Conservation (phyloP, 345 rosid genomes). For the Firmiana major region DNA sequence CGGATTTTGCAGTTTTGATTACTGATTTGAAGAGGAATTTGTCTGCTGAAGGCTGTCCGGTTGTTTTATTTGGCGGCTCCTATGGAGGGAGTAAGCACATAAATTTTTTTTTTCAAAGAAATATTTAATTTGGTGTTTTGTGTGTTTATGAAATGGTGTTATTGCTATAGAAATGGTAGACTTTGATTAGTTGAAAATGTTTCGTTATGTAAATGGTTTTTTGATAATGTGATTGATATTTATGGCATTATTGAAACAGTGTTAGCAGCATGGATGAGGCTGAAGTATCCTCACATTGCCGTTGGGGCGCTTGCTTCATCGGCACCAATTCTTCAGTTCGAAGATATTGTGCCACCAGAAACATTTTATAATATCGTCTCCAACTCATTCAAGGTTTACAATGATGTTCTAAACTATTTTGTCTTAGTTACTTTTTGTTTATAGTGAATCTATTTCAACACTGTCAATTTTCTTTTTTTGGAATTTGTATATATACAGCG, state of each 20-base stretch:
- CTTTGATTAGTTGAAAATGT: not conserved
- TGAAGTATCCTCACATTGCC: constrained; percentile 88
- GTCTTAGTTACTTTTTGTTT: not conserved
- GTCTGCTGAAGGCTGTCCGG: constrained; percentile 80
- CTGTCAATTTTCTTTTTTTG: not conserved
- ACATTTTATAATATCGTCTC: constrained; percentile 86
- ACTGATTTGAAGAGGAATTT: constrained; percentile 72
- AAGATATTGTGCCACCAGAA: constrained; percentile 78
- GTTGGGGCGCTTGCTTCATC: constrained; percentile 92
- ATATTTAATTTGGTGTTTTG: not conserved
- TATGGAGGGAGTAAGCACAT: constrained; percentile 85
- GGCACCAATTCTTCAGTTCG: constrained; percentile 93
- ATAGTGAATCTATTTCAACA: not conserved
- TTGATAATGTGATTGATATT: not conserved
- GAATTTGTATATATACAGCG: constrained; percentile 36
- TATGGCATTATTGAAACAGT: constrained; percentile 42
- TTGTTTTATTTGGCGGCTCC: constrained; percentile 91
- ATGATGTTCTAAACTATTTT: not conserved
- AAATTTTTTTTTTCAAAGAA: not conserved
- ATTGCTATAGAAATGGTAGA: not conserved
- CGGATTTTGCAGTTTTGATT: constrained; percentile 73
- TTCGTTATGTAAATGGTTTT: not conserved
- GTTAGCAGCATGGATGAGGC: constrained; percentile 98
- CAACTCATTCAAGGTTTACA: constrained; percentile 62
- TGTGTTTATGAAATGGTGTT: not conserved